Evolutionary conservation across 805 yeast species (phyloP), one percentile per base, ranked within the genome.

Genomic region (Metschnikowia koreensis): DNA sequence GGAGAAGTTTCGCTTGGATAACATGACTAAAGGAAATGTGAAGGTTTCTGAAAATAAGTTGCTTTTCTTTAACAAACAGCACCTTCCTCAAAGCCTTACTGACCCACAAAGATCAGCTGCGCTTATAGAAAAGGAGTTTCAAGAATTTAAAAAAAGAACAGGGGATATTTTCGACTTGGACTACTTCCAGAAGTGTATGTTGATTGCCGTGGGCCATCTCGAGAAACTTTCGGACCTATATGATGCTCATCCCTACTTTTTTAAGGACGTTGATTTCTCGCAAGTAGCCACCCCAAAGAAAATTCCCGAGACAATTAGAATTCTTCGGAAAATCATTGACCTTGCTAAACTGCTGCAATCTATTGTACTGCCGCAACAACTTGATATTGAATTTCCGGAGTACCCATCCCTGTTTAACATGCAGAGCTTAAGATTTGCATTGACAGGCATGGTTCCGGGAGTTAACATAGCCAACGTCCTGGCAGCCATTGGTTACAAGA

Each of bases 11-110:
- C 74, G 82, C 13, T 64, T 91, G 38, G 83, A 84, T 51, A 84
- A 87, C 26, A 75, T 94, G 59, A 93, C 98, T 11, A 90, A 83
- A 61, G 98, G 99, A 1, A 92, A 92, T 69, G 96, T 97, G 13
- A 93, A 91, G 65, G 97, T 94, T 7, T 91, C 88, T 57, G 84
- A 82, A 53, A 77, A 79, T 48, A 93, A 94, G 66, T 75, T 94
- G 48, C 73, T 76, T 58, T 88, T 71, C 65, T 88, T 94, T 71
- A 92, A 94, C 68, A 89, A 87, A 61, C 79, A 77, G 53, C 89
- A 87, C 63, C 68, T 91, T 38, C 67, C 68, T 6, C 56, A 66
- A 38, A 73, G 74, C 47, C 62, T 89, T 13, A 54, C 58, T 17
- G 69, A 77, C 37, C 69, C 74, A 0, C 59, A 44, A 1, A 62